Base-by-base conservation (phyloP, 1,284 basidiomycete species). In the Irpex rosettiformis region DNA sequence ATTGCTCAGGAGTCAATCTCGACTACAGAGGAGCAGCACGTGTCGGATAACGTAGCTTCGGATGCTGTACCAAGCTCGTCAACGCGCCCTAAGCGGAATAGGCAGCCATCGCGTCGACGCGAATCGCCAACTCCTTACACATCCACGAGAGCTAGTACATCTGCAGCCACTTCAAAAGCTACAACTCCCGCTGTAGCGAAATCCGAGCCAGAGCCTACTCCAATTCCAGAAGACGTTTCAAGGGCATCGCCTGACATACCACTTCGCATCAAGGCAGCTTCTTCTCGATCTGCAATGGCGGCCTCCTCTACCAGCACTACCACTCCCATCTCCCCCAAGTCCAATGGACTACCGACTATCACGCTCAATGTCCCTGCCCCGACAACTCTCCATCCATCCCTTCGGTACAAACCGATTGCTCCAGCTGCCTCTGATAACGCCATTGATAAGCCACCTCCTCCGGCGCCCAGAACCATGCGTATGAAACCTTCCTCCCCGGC, bases 341-440 rank as follows among this genome's bases (percentile, higher is more conserved):
- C 48, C 18, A 51, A 25, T 24, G 48, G 24, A 18, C 13, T 51
- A 8, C 48, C 48, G 18, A 27, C 48, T 24, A 28, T 51, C 18
- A 51, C 54, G 8, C 55, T 61, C 30, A 61, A 52, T 33, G 60
- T 61, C 5, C 60, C 60, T 25, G 60, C 60, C 1, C 60, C 60
- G 7, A 52, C 60, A 0, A 58, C 60, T 2, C 21, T 61, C 18
- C 60, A 58, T 42, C 57, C 60, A 1, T 61, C 60, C 24, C 45
- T 25, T 11, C 57, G 57, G 2, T 56, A 56, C 55, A 58, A 61
- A 30, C 42, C 40, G 4, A 40, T 43, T 27, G 33, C 47, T 8
- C 21, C 57, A 18, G 18, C 43, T 5, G 10, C 30, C 10, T 8
- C 25, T 52, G 52, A 54, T 4, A 25, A 37, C 21, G 3, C 37